phyloP scores from a whole-genome alignment of 78 protist genomes.

The Guillardia theta region DNA sequence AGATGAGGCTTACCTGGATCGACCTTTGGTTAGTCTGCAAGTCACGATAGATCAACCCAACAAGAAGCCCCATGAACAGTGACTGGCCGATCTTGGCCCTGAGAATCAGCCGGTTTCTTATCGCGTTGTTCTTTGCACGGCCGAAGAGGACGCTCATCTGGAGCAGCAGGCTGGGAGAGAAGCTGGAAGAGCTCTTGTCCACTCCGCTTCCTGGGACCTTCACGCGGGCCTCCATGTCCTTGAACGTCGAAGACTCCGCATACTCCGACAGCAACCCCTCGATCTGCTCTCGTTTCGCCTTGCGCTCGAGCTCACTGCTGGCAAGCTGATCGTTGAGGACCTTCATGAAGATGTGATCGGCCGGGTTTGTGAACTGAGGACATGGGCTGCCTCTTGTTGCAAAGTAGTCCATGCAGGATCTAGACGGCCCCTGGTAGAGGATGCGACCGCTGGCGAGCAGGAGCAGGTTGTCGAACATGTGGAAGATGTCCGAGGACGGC shows the following conservation, averaged over 20 bases:
- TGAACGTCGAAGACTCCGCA: too few relatives aligned
- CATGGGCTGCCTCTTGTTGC: conserved; percentile 48
- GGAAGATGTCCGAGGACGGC: conserved; percentile 38
- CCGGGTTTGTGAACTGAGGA: conserved; percentile 55
- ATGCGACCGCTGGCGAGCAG: not conserved
- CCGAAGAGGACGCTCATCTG: conserved; percentile 2
- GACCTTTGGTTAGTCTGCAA: conserved; percentile 26
- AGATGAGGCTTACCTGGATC: conserved; percentile 60
- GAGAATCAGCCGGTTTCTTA: conserved; percentile 49
- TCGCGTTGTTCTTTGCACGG: conserved; percentile 8
- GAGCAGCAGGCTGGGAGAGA: not conserved
- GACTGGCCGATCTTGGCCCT: conserved; percentile 40
- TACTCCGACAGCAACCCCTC: too few relatives aligned
- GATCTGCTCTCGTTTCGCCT: too few relatives aligned
- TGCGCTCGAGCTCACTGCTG: not conserved
- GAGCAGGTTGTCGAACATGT: conserved; percentile 43
- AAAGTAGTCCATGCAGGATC: not conserved
- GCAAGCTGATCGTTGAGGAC: not conserved
- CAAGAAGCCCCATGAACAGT: conserved; percentile 52
- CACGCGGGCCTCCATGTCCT: too few relatives aligned
- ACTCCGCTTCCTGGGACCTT: too few relatives aligned
- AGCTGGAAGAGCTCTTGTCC: not conserved
- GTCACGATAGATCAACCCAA: conserved; percentile 47
- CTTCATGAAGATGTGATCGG: conserved; percentile 23
- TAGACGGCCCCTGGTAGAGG: not conserved